Evolutionary conservation across 768 basidiomycete genomes (phyloP).

Genomic region (Calocera viscosa): DNA sequence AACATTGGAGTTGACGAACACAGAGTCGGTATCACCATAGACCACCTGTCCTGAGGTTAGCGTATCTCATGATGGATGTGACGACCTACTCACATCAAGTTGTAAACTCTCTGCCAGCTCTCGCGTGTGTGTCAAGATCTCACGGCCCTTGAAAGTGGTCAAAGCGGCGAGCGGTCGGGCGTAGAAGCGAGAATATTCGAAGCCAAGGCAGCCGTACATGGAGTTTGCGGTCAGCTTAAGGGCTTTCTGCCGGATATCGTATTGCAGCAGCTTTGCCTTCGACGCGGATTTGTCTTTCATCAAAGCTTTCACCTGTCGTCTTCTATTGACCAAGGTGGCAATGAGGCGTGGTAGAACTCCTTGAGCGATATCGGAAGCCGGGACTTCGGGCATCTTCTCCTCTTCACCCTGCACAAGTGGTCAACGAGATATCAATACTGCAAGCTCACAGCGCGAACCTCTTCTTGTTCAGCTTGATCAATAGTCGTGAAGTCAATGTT

Average conservation of each 20-base stretch:
- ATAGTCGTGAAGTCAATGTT: conserved; percentile 99
- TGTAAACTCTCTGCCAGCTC: conserved; percentile 83
- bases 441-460: conserved; percentile 21
- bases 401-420: conserved; percentile 41
- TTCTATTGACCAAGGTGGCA: conserved; percentile 84
- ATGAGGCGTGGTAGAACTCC: conserved; percentile 96
- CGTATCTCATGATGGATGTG: not conserved
- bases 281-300: conserved; percentile 64
- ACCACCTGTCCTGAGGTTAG: conserved; percentile 53
- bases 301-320: conserved; percentile 77
- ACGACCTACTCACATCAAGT: conserved; percentile 57
- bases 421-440: not conserved
- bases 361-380: conserved; percentile 51
- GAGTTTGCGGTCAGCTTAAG: conserved; percentile 97
- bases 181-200: conserved; percentile 92
- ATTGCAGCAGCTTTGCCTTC: conserved; percentile 36
- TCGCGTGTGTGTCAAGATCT: conserved; percentile 85
- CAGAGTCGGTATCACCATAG: conserved; percentile 97
- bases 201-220: conserved; percentile 99
- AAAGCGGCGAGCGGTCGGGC: conserved; percentile 93
- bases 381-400: conserved; percentile 84
- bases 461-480: conserved; percentile 48
- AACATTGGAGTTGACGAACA: conserved; percentile 94
- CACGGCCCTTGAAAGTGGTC: conserved; percentile 94
- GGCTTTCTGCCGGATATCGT: conserved; percentile 93